Base-by-base conservation (phyloP, 805 yeast species). In the Suhomyces sp. region DNA sequence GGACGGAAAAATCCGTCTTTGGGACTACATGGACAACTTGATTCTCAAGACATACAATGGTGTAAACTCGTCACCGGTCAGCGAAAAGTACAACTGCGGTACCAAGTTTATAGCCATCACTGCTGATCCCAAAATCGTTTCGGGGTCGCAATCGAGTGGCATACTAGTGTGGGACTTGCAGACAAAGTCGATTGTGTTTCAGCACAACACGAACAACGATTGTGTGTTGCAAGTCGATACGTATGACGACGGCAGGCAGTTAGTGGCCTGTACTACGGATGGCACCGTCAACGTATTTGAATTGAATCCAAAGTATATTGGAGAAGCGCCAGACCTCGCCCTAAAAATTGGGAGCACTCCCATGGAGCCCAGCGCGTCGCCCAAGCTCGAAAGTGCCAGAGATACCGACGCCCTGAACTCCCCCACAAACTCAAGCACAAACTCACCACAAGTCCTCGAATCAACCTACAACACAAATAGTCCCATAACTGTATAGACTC, bases 11-110 rank as follows among this genome's bases (percentile, higher is more conserved):
- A 72, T 91, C 3, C 74, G 93, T 53, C 64, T 92, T 33, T 92
- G 97, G 97, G 94, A 90, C 67, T 90, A 88, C 67, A 82, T 89
- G 81, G 79, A 82, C 57, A 89, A 89, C 61, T 80, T 79, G 56
- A 92, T 89, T 21, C 87, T 89, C 31, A 89, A 90, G 64, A 89
- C 96, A 0, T 87, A 78, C 48, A 29, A 46, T 6, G 55, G 62
- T 19, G 47, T 52, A 3, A 61, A 59, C 6, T 62, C 64, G 8
- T 45, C 54, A 7, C 65, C 75, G 8, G 62, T 81, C n/a, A 68
- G 79, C 47, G 83, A 78, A 54, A 82, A 80, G 55, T 85, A 69
- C 61, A 72, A 76, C 24, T 75, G 87, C 57, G 75, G 81, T 7
- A 66, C 85, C 1, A 71, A 73, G 12, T 86, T 87, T 59, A 68